A percentile compares a stretch with the other conserved stretches of the same genome.
These are phyloP conservation scores for Botrytis squamosa DNA, from an alignment of 2,329 filamentous ascomycete genomes.

Conservation along the genomic window DNA sequence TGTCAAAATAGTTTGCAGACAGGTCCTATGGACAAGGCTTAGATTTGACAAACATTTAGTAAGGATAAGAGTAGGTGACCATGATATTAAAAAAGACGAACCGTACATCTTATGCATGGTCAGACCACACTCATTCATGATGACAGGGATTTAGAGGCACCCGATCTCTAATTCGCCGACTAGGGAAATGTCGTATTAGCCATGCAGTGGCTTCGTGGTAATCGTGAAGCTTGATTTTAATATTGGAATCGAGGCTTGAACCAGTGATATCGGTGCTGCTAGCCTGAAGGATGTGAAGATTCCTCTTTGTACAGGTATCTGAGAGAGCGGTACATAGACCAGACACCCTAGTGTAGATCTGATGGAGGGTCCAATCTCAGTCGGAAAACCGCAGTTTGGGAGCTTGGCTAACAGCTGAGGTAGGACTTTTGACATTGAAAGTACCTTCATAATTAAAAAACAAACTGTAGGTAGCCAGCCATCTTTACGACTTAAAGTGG, in stretches of 20 bases:
- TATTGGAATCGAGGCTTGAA: conserved; percentile 15
- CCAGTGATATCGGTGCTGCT: neutral
- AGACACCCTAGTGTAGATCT: conserved; percentile 20
- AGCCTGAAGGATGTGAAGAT: conserved; percentile 7
- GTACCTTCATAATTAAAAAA: conserved; percentile 11
- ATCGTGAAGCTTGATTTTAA: conserved; percentile 16
- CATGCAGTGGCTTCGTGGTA: conserved; percentile 20
- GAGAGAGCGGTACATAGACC: conserved; percentile 7
- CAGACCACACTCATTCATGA: conserved; percentile 5
- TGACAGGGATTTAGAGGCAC: conserved; percentile 10
- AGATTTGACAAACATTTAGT: conserved; percentile 10
- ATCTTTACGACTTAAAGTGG: conserved; percentile 11
- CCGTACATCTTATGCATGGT: conserved; percentile 18
- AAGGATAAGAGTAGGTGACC: conserved; percentile 16
- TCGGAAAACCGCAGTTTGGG: neutral
- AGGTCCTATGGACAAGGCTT: conserved; percentile 9
- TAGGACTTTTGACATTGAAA: neutral
- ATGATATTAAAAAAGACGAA: neutral
- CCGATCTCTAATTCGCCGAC: conserved; percentile 19
- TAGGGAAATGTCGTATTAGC: conserved; percentile 20
- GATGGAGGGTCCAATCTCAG: conserved; percentile 8
- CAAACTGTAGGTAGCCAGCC: conserved; percentile 15
- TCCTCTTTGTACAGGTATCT: neutral
- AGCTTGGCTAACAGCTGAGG: conserved; percentile 14
- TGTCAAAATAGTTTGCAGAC: neutral